Evolutionary conservation across 805 yeast genomes (phyloP), one percentile per base, ranked within the genome.

Genomic region (Scheffersomyces ergatensis): DNA sequence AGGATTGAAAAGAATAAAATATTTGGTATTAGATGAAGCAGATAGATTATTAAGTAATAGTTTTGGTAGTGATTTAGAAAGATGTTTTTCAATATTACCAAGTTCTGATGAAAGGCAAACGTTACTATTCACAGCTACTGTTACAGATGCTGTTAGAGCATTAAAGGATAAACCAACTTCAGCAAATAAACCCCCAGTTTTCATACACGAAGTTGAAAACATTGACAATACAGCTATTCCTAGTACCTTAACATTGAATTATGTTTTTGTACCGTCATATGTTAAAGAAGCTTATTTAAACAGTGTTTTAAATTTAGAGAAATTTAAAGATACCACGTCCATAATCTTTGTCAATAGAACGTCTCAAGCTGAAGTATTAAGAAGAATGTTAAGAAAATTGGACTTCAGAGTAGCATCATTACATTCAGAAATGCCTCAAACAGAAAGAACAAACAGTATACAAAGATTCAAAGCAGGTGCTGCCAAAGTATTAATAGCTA

Each of bases 401-500:
- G 95, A 84, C 17, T 74, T 90, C 16, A 74, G 92, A 46, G 93
- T 89, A 3, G 85, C 98, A 0, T 85, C 97, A 3, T 68, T 93
- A 37, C 98, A 93, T 60, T 90, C 98, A 2, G 90, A 89, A 57
- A 82, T 93, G 93, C 90, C 92, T 0, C 99, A 93, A 65, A 65
- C 75, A 21, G 98, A 93, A 58, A 78, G 99, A 63, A 82, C 92
- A 18, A 89, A 87, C 59, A 87, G 97, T 0, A 69, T 93, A 40
- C 98, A 90, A 49, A 73, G 98, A 54, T 93, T 93, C 66, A 78
- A 92, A 55, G 97, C 98, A 0, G 85, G 87, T 40, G 97, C 96
- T 3, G 98, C 98, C 0, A 76, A 95, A 35, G 88, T 93, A 1
- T 67, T 93, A 40, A 83, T 93, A 14, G 97, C 98, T 6, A 93